Evolutionary conservation across 148 eudicot species (phyloP), one percentile per base, ranked within the genome.

Genomic region (Rhododendron simsii): DNA sequence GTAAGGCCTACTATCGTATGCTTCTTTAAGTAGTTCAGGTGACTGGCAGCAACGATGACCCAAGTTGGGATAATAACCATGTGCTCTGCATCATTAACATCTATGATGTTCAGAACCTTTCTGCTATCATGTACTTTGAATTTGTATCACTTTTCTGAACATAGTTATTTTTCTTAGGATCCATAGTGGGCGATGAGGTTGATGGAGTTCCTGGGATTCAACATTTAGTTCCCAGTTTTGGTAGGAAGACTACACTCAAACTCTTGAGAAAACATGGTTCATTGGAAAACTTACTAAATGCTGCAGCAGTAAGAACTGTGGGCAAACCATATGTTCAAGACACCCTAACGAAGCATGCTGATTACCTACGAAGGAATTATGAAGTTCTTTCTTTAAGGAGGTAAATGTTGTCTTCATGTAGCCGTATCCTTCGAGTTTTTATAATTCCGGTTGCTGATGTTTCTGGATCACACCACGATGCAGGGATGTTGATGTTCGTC

Each of bases 151-250:
- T 21, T 84, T 50, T 30, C 77, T 50, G 57, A 82, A 65, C 63
- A 77, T 6, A 44, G 44, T 39, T 86, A 33, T 71, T 55, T 41
- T 82, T 35, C 91, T 57, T 85, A 96, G 99, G 99, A 81, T 94
- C 98, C 93, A 93, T 96, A 65, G 86, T 96, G 89, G 99, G 99
- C 37, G 99, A 96, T 81, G 95, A 92, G 88, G 93, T 90, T 45
- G 99, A 96, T 83, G 99, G 99, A 86, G 93, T 96, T 89, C 98
- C 98, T 75, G 99, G 99, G 53, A 92, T 96, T 86, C 98, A 96
- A 89, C 92, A 89, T 69, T 81, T 96, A 87, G 98, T 92, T 81
- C 97, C 99, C 48, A 92, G 91, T 84, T 96, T 96, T 86, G 99
- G 99, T 82, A 88, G 93, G 50, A 96, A 94, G 87, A 96, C 98